Conservation (phyloP, 306 rosid species). For the Corylus avellana region DNA sequence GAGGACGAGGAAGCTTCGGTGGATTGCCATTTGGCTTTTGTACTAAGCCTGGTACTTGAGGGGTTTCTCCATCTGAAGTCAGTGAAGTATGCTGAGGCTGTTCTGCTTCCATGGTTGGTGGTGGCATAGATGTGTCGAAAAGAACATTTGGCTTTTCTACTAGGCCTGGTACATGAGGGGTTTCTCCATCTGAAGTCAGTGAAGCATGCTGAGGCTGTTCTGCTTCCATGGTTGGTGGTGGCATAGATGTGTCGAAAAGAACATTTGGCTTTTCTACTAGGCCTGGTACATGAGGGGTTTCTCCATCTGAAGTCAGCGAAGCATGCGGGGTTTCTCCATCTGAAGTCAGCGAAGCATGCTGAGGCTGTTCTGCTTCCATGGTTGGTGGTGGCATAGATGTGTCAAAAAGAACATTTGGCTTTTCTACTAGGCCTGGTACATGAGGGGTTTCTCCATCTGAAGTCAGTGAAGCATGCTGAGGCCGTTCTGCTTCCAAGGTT, state of each 20-base stretch:
- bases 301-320: slow-evolving; percentile 41
- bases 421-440: slow-evolving; percentile 34
- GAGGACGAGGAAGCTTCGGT: slow-evolving; percentile 67
- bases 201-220: slow-evolving; percentile 44
- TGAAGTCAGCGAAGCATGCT: slow-evolving; percentile 32
- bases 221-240: slow-evolving; percentile 34
- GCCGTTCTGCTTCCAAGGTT: slow-evolving; percentile 38
- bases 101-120: slow-evolving; percentile 34
- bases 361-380: slow-evolving; percentile 42
- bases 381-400: slow-evolving; percentile 35
- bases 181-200: slow-evolving; percentile 46
- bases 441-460: slow-evolving; percentile 46
- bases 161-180: slow-evolving; percentile 32
- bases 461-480: slow-evolving; percentile 35
- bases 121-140: slow-evolving; percentile 31
- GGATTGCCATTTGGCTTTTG: slow-evolving; percentile 52
- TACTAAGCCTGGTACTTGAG: slow-evolving; percentile 28
- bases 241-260: slow-evolving; percentile 29
- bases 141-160: slow-evolving; percentile 27
- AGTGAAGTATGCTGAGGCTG: slow-evolving; percentile 39
- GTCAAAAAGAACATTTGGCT: slow-evolving; percentile 21
- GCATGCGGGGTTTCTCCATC: slow-evolving; percentile 48
- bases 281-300: slow-evolving; percentile 36
- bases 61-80: slow-evolving; percentile 49
- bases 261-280: slow-evolving; percentile 25